These are phyloP conservation scores for Solanum lycopersicoides DNA, from an alignment of 257 asterid species.

Conservation along the genomic window DNA sequence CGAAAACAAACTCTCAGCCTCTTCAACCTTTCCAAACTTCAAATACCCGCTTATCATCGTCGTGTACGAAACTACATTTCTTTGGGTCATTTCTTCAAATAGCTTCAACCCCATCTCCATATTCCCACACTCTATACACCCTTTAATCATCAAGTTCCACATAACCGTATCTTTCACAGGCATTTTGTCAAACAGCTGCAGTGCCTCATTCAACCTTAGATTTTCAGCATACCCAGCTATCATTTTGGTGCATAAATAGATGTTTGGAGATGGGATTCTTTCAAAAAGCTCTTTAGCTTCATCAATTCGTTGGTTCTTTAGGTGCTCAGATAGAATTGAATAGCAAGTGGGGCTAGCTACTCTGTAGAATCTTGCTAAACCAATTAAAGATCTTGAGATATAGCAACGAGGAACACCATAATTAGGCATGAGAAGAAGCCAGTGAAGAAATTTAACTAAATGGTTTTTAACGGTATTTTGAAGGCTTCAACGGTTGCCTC, in stretches of 20 bases:
- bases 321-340: constrained; percentile 16
- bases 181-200: constrained; percentile 62
- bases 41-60: constrained; percentile 53
- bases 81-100: constrained; percentile 61
- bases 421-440: not conserved
- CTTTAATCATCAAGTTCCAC: constrained; percentile 84
- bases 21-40: constrained; percentile 49
- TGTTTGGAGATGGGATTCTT: constrained; percentile 26
- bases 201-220: constrained; percentile 46
- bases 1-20: constrained; percentile 52
- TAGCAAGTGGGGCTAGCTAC: not conserved
- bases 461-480: not conserved
- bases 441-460: not conserved
- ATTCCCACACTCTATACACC: constrained; percentile 52
- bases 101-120: constrained; percentile 44
- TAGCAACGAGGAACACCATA: not conserved
- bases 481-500: not conserved
- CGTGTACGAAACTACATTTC: constrained; percentile 75
- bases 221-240: constrained; percentile 34
- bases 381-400: constrained; percentile 9
- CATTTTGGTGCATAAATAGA: constrained; percentile 54
- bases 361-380: constrained; percentile 2
- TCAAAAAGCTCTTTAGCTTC: constrained; percentile 22
- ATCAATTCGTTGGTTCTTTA: constrained; percentile 23
- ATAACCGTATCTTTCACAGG: constrained; percentile 50